phyloP scores from a whole-genome alignment of 495 filamentous ascomycete species.

The Entonaema liquescens region DNA sequence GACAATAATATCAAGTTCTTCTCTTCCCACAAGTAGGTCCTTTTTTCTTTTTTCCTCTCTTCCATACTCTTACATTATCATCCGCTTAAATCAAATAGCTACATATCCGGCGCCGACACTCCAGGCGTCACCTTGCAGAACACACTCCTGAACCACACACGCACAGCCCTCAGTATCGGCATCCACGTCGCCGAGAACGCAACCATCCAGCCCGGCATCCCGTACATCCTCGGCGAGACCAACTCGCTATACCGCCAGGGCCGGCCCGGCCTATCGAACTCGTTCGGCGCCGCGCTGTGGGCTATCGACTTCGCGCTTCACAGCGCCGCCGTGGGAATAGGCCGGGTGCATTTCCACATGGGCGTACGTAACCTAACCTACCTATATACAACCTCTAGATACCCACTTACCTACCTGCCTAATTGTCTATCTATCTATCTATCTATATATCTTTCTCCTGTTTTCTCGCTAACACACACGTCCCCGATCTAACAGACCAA shows the following conservation, averaged over 20 bases:
- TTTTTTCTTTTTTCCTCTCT: not conserved
- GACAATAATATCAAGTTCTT: slow-evolving; percentile 63
- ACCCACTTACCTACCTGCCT: not conserved
- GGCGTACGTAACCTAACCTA: slow-evolving; percentile 43
- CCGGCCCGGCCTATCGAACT: slow-evolving; percentile 68
- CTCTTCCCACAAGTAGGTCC: slow-evolving; percentile 69
- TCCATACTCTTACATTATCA: not conserved
- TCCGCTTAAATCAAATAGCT: slow-evolving; percentile 53
- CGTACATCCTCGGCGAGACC: slow-evolving; percentile 71
- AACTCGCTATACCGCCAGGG: slow-evolving; percentile 74
- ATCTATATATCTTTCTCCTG: too few relatives aligned
- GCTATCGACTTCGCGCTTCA: slow-evolving; percentile 71
- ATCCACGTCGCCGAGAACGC: slow-evolving; percentile 58
- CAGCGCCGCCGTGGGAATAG: slow-evolving; percentile 64
- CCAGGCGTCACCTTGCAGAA: slow-evolving; percentile 70
- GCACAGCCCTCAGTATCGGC: slow-evolving; percentile 59
- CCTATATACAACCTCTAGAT: too few relatives aligned
- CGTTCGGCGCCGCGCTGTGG: slow-evolving; percentile 78
- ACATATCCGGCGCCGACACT: slow-evolving; percentile 68
- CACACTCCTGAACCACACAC: slow-evolving; percentile 73
- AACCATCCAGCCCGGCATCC: slow-evolving; percentile 52
- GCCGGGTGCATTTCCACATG: slow-evolving; percentile 71
- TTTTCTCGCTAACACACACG: too few relatives aligned
- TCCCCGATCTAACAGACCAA: too few relatives aligned
- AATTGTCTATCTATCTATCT: too few relatives aligned